These are phyloP conservation scores for Malus hybrid DNA, from an alignment of 331 rosid genomes.

Conservation along the genomic window DNA sequence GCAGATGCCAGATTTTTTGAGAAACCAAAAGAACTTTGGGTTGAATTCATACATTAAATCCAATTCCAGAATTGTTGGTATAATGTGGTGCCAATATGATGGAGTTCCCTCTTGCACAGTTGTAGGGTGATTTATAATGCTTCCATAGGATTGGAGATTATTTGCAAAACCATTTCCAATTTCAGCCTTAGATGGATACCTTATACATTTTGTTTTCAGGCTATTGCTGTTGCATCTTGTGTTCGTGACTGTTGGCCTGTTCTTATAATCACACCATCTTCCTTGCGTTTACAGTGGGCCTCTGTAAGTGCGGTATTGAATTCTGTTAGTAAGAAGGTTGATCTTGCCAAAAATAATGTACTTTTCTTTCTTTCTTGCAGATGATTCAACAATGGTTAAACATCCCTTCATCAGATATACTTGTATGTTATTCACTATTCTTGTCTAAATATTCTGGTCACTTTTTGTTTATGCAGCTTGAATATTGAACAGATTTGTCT, in stretches of 20 bases:
- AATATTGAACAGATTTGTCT: neutral
- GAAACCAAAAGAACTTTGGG: neutral
- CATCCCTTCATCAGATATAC: conserved; percentile 81
- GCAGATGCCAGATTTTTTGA: neutral
- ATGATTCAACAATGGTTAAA: conserved; percentile 93
- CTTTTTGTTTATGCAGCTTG: conserved; percentile 3
- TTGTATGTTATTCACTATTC: conserved; percentile 37
- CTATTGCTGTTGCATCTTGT: conserved; percentile 86
- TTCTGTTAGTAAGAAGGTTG: conserved; percentile 13
- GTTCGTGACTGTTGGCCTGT: conserved; percentile 92
- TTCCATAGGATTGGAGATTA: neutral
- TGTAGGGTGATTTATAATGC: neutral
- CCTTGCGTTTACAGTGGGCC: conserved; percentile 93
- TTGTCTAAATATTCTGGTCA: conserved; percentile 4
- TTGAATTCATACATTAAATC: neutral
- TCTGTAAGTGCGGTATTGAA: conserved; percentile 45
- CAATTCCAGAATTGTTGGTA: neutral
- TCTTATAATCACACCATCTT: conserved; percentile 80
- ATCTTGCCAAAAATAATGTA: conserved; percentile 8
- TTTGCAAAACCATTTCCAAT: neutral
- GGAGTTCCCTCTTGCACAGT: neutral
- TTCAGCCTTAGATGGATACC: neutral
- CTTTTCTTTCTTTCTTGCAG: conserved; percentile 36
- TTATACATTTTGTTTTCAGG: conserved; percentile 34
- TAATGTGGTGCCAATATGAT: neutral